Percentiles rank a stretch among this genome's conserved stretches.
Conservation (phyloP, 139 green algal species). For the Volvox africanus region DNA sequence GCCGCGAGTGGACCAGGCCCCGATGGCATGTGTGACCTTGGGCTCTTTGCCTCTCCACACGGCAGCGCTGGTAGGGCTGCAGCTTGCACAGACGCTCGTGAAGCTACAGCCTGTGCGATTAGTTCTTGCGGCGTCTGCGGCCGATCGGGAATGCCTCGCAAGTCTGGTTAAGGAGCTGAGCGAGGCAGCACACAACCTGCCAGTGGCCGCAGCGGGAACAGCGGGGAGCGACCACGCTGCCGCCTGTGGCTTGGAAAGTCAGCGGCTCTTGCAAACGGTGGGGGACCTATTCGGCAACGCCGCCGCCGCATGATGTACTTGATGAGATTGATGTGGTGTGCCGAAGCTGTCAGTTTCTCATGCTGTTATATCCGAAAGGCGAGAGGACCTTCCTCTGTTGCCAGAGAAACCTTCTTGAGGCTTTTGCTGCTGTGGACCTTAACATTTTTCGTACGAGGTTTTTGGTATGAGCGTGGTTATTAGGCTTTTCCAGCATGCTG, state of each 20-base stretch:
- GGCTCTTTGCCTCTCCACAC: background rate
- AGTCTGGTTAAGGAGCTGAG: constrained; percentile 19
- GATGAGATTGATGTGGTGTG: no score
- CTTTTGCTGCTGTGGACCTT: no score
- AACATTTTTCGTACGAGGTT: no score
- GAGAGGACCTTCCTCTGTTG: no score
- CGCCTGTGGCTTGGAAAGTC: background rate
- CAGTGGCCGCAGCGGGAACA: background rate
- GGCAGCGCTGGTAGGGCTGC: constrained; percentile 19
- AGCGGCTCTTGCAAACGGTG: constrained; percentile 30
- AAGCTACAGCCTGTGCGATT: background rate
- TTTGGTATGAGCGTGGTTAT: no score
- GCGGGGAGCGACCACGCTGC: background rate
- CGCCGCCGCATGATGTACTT: background rate
- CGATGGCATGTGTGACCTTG: background rate
- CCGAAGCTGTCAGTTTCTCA: no score
- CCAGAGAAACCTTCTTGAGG: no score
- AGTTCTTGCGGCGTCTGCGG: background rate
- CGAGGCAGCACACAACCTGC: constrained; percentile 2
- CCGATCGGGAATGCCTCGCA: constrained; percentile 7
- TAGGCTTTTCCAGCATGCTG: no score
- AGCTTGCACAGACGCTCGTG: constrained; percentile 14
- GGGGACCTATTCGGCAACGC: constrained; percentile 22
- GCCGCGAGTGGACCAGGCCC: background rate
- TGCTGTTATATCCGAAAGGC: no score